phyloP scores from a whole-genome alignment of 805 yeast genomes.

The Barnettozyma sucrosica region DNA sequence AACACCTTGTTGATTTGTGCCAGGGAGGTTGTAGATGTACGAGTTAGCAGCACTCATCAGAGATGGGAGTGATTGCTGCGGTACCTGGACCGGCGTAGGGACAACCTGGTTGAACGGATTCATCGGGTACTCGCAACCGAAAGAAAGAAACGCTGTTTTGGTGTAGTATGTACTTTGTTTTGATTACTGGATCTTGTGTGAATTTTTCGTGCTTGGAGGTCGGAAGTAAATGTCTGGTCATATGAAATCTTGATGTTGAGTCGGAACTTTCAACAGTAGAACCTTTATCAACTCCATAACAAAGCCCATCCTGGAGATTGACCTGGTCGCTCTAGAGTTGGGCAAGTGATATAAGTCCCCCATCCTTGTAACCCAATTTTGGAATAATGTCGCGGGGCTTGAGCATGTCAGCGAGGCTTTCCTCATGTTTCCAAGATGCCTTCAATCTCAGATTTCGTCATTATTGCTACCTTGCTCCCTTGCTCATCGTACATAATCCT shows the following conservation, averaged over 20 bases:
- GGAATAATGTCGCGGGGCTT: too few species aligned
- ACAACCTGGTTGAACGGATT: conserved; percentile 8
- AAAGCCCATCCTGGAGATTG: too few species aligned
- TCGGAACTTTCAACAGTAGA: too few species aligned
- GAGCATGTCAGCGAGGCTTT: too few species aligned
- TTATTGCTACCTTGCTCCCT: conserved; percentile 4
- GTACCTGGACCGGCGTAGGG: conserved; percentile 13
- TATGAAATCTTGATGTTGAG: neutral
- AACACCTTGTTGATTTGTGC: conserved; percentile 18
- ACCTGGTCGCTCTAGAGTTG: too few species aligned
- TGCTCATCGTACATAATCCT: neutral
- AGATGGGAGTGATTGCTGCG: conserved; percentile 6
- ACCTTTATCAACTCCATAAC: too few species aligned
- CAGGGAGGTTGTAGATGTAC: conserved; percentile 14
- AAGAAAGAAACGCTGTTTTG: neutral
- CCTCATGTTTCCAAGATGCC: neutral
- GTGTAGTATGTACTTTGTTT: neutral
- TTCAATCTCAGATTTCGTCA: neutral
- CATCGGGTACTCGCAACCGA: neutral
- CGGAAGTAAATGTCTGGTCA: neutral
- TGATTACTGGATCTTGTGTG: neutral
- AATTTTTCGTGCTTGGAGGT: neutral
- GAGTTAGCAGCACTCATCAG: neutral
- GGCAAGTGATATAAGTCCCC: too few species aligned
- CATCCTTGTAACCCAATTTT: too few species aligned